Evolutionary conservation across 1,139 yeast species (phyloP).

Genomic region (Petasospora rhodanensis): DNA sequence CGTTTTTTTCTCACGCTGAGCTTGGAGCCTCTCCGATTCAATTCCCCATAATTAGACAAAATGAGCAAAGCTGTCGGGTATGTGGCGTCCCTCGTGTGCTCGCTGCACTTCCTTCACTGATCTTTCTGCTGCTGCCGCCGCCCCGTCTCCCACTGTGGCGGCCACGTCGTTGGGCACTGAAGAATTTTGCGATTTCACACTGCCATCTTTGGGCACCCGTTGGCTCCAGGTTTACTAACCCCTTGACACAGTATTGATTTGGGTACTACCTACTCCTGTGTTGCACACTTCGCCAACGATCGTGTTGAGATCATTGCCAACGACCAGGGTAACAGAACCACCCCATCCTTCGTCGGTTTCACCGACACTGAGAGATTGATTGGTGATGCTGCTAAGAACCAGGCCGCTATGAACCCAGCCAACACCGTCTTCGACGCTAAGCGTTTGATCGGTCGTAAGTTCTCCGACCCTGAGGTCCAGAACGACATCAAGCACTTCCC

Average conservation of each 20-base stretch:
- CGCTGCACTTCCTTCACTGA: not conserved
- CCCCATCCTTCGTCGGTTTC: slow-evolving; percentile 98
- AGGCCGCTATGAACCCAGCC: slow-evolving; percentile 96
- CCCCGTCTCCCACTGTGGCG: not conserved
- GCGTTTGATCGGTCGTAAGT: slow-evolving; percentile 97
- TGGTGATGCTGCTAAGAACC: slow-evolving; percentile 99
- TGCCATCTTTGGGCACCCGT: too few relatives aligned
- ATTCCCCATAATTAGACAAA: too few relatives aligned
- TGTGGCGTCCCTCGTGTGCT: slow-evolving; percentile 1
- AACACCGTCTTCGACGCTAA: slow-evolving; percentile 98
- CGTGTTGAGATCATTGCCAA: slow-evolving; percentile 90
- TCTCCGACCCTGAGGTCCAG: slow-evolving; percentile 86
- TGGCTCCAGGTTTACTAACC: slow-evolving; percentile 5
- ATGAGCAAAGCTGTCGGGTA: slow-evolving; percentile 31
- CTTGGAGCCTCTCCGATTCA: too few relatives aligned
- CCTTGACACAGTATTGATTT: slow-evolving; percentile 58
- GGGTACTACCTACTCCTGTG: slow-evolving; percentile 99
- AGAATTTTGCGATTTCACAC: too few relatives aligned
- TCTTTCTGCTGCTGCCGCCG: not conserved
- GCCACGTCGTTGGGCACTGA: too few relatives aligned
- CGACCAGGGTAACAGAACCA: slow-evolving; percentile 99
- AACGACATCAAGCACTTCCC: slow-evolving; percentile 97
- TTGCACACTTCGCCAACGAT: slow-evolving; percentile 86
- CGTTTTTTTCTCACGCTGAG: too few relatives aligned
- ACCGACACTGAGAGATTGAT: slow-evolving; percentile 96